Percentiles rank a stretch among this genome's conserved stretches.
These are phyloP conservation scores for Aspergillus diversus DNA, from an alignment of 495 filamentous ascomycete genomes.

Conservation along the genomic window DNA sequence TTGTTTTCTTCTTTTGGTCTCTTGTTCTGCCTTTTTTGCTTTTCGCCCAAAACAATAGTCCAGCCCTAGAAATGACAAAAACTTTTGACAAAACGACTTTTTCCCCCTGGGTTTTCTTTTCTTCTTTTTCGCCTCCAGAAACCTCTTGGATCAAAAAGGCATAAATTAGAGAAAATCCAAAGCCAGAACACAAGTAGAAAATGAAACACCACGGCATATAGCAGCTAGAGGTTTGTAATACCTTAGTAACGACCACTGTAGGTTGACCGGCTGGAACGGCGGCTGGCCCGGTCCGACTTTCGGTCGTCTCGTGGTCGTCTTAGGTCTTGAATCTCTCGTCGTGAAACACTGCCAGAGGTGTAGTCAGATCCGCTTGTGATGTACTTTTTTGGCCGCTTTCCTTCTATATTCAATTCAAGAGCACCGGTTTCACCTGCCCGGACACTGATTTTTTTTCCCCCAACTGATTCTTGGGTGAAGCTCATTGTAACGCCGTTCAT, in stretches of 20 bases:
- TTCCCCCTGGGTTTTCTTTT: neutral
- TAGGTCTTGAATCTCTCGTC: slow-evolving; percentile 36
- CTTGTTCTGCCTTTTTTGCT: neutral
- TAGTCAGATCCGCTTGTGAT: slow-evolving; percentile 40
- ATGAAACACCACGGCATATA: neutral
- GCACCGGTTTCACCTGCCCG: slow-evolving; percentile 44
- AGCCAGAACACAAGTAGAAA: slow-evolving; percentile 7
- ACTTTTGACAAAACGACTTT: slow-evolving; percentile 9
- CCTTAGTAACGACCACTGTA: slow-evolving; percentile 34
- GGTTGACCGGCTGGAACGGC: slow-evolving; percentile 44
- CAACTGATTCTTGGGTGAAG: slow-evolving; percentile 42
- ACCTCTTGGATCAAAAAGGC: neutral
- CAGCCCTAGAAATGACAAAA: slow-evolving; percentile 13
- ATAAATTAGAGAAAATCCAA: slow-evolving; percentile 2
- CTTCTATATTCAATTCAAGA: slow-evolving; percentile 45
- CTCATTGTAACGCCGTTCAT: slow-evolving; percentile 50
- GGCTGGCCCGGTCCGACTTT: slow-evolving; percentile 44
- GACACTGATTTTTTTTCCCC: slow-evolving; percentile 46
- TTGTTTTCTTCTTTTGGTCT: neutral
- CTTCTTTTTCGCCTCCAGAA: neutral
- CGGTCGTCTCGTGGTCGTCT: slow-evolving; percentile 38
- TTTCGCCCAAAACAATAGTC: slow-evolving; percentile 4
- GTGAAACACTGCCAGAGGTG: slow-evolving; percentile 29
- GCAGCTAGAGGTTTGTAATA: neutral
- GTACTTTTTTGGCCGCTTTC: slow-evolving; percentile 44